Evolutionary conservation across 2,329 filamentous ascomycete genomes (phyloP), one percentile per base, ranked within the genome.

Genomic region (Berkeleyomyces rouxiae): DNA sequence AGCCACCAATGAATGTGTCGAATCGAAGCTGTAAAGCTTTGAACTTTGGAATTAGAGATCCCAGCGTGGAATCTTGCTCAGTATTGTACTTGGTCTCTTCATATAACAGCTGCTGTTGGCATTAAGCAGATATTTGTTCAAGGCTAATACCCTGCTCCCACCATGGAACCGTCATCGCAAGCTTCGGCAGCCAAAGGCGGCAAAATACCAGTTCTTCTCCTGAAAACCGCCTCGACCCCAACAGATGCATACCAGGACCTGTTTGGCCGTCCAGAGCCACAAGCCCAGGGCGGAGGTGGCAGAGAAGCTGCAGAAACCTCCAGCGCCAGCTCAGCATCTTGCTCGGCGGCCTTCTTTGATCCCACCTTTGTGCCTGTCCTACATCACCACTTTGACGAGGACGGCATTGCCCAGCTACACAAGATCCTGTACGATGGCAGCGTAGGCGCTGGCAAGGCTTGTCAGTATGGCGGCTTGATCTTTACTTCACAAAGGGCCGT

Each of bases 401-500:
- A 78, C 33, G 82, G 84, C 1, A 73, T 89, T 67, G 70, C 73
- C 37, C 72, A 73, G 51, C 73, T 90, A 31, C 75, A 75, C 39
- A 69, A 72, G 2, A 70, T 83, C 13, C 76, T 91, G 7, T 69
- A 68, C 7, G 67, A 69, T 1, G 72, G 70, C 33, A 66, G 69
- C 13, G 78, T 85, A 65, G 74, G 75, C 55, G 68, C 61, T 1
- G 37, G 44, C 13, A 16, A 16, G 13, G 49, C 43, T 4, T 63
- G 58, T 37, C 65, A 65, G n/a, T 92, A 88, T 69, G 87, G 87
- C 4, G 88, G 87, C n/a, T 74, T 92, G 64, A 84, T 93, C 59
- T 92, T 93, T 70, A 93, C 88, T 1, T 91, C 87, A 6, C 89
- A 93, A 71, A 80, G 88, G 58, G 87, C 89, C 0, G 88, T 93